These are phyloP conservation scores for Pyracantha coccinea DNA, from an alignment of 331 rosid genomes.

Conservation along the genomic window DNA sequence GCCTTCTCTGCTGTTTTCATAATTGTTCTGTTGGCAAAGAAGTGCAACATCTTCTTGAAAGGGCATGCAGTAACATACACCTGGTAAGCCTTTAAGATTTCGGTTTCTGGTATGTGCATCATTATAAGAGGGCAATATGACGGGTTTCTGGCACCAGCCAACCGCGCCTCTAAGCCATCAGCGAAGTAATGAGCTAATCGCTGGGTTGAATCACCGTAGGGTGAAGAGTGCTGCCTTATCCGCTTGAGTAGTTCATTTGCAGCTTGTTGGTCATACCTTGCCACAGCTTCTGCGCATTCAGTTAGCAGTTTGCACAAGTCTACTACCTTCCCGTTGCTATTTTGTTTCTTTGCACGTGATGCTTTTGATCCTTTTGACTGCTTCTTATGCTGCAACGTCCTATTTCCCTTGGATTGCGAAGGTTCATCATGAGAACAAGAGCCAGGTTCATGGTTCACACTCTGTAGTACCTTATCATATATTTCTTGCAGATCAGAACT, in stretches of 20 bases:
- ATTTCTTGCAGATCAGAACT: constrained; percentile 39
- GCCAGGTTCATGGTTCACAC: no score
- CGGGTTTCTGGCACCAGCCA: constrained; percentile 1
- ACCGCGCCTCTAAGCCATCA: constrained; percentile 24
- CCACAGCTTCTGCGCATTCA: constrained; percentile 30
- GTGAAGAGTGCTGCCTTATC: constrained; percentile 24
- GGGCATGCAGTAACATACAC: constrained; percentile 19
- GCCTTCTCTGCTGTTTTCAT: constrained; percentile 7
- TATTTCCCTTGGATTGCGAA: no score
- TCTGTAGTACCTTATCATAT: constrained; percentile 35
- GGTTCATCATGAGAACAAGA: no score
- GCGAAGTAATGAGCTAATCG: constrained; percentile 33
- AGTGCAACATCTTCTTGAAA: constrained; percentile 12
- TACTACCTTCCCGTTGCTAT: constrained; percentile 25
- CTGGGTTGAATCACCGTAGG: constrained; percentile 18
- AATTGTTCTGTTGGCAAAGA: constrained; percentile 24
- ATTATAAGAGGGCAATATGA: neutral
- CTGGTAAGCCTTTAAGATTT: constrained; percentile 18
- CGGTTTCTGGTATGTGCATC: constrained; percentile 1
- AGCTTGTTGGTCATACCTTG: constrained; percentile 2
- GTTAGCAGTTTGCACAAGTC: constrained; percentile 21
- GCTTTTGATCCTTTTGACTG: constrained; percentile 28
- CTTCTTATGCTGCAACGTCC: neutral
- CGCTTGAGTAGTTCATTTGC: constrained; percentile 14
- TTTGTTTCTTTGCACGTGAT: constrained; percentile 2